Conservation (phyloP, 1,139 yeast genomes). For the Sugiyamaella japonica region DNA sequence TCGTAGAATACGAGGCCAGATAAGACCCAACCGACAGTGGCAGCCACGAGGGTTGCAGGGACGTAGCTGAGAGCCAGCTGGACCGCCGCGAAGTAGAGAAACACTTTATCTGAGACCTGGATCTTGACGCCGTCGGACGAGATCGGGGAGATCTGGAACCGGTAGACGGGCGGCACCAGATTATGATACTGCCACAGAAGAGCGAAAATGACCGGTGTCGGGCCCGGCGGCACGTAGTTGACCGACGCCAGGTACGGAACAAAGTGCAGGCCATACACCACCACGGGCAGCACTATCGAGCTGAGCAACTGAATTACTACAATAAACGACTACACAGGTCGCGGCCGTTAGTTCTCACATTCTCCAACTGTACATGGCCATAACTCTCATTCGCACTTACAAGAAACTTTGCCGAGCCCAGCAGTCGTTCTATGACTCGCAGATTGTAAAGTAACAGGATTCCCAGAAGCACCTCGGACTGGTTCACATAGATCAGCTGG, state of each 20-base stretch:
- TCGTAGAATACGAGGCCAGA: constrained; percentile 58
- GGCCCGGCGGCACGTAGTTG: constrained; percentile 53
- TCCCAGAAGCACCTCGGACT: constrained; percentile 61
- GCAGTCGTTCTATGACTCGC: constrained; percentile 63
- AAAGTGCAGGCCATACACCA: constrained; percentile 44
- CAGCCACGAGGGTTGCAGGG: constrained; percentile 51
- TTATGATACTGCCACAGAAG: constrained; percentile 57
- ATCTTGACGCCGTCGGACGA: constrained; percentile 33
- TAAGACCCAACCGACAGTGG: constrained; percentile 57
- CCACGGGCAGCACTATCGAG: constrained; percentile 32
- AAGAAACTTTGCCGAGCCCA: constrained; percentile 60
- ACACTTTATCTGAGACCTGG: constrained; percentile 53
- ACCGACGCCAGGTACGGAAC: constrained; percentile 29
- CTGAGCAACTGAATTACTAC: constrained; percentile 39
- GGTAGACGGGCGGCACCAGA: constrained; percentile 60
- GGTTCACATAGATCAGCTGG: constrained; percentile 61
- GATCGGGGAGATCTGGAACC: constrained; percentile 50
- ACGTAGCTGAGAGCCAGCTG: constrained; percentile 46
- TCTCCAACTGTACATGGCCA: too few relatives aligned
- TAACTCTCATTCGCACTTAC: constrained; percentile 10
- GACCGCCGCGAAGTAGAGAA: constrained; percentile 53
- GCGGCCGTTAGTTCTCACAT: neutral
- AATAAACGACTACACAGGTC: constrained; percentile 30
- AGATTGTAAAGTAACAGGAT: constrained; percentile 56
- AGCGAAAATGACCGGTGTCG: constrained; percentile 61